Percentiles rank a stretch among this genome's conserved stretches.
Conservation (phyloP, 257 asterid genomes). For the Scutellaria minor region DNA sequence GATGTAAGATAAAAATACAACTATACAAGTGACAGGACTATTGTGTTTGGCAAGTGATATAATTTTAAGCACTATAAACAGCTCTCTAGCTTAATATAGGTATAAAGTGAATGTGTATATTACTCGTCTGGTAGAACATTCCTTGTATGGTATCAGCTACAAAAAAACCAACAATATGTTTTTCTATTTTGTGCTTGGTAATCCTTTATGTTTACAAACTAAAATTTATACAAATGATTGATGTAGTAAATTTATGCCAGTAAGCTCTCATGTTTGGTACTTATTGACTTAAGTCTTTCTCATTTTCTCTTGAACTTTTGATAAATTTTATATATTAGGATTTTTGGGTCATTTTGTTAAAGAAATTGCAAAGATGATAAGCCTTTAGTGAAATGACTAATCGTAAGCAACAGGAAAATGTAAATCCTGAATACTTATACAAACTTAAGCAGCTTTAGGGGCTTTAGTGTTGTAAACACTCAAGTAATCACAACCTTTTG, state of each 20-base stretch:
- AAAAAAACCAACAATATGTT: not conserved
- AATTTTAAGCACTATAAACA: not conserved
- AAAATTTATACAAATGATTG: not conserved
- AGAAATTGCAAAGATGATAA: not conserved
- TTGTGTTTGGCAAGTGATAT: not conserved
- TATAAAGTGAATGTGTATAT: not conserved
- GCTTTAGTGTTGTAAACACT: not conserved
- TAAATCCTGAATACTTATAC: not conserved
- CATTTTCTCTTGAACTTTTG: not conserved
- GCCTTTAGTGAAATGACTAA: not conserved
- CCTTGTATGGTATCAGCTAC: not conserved
- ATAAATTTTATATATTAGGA: not conserved
- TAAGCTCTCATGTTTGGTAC: slow-evolving; percentile 5
- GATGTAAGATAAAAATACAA: not conserved
- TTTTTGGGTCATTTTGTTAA: not conserved
- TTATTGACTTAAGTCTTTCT: not conserved
- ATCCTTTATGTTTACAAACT: not conserved
- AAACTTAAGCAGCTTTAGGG: not conserved
- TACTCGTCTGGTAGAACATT: not conserved
- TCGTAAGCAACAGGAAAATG: not conserved
- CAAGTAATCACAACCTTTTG: not conserved
- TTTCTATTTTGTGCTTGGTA: not conserved
- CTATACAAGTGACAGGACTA: not conserved
- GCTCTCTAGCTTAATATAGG: not conserved
- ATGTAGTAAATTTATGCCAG: not conserved